Evolutionary conservation across 1,284 basidiomycete genomes (phyloP).

Genomic region (Papiliotrema nemorosa): DNA sequence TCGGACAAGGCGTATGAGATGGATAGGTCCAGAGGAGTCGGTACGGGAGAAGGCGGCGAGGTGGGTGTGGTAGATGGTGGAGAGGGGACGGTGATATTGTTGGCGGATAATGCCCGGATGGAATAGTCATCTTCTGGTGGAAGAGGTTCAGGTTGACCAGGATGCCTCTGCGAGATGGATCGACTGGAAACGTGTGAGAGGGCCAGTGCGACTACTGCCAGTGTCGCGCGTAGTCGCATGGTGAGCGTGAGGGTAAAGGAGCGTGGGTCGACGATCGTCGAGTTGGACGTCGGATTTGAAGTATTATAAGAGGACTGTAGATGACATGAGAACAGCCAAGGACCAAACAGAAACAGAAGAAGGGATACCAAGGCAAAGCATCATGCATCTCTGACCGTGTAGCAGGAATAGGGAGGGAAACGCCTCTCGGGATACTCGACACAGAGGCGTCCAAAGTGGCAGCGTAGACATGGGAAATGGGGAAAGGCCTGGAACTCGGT

Average conservation of each 20-base stretch:
- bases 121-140: neutral
- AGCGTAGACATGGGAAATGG: too few relatives aligned
- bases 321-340: neutral
- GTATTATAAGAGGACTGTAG: neutral
- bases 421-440: too few relatives aligned
- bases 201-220: neutral
- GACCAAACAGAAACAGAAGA: too few relatives aligned
- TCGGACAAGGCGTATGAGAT: constrained; percentile 63
- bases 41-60: constrained; percentile 64
- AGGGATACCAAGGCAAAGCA: too few relatives aligned
- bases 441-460: too few relatives aligned
- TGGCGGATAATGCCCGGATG: neutral
- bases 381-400: too few relatives aligned
- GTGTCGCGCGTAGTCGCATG: neutral
- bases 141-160: neutral
- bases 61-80: constrained; percentile 50
- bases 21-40: constrained; percentile 66
- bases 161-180: neutral
- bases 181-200: too few relatives aligned
- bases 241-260: too few relatives aligned
- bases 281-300: neutral
- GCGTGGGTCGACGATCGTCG: neutral
- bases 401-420: too few relatives aligned
- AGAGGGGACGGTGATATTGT: constrained; percentile 43
- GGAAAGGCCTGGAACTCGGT: too few relatives aligned